phyloP scores from a whole-genome alignment of 768 basidiomycete species.

The Mrakia gelida region DNA sequence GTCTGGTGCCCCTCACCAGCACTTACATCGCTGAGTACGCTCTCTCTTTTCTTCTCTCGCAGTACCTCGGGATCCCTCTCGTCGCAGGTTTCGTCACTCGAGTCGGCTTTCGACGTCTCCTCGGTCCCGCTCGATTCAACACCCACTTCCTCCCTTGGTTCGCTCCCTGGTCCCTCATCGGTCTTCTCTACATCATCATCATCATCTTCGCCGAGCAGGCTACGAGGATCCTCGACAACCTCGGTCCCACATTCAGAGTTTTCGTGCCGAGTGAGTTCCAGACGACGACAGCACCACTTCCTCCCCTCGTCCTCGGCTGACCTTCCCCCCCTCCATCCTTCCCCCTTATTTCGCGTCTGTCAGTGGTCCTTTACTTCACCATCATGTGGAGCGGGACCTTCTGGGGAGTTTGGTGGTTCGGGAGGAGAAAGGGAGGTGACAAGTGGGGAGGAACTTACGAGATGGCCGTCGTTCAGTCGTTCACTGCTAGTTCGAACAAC shows the following conservation, averaged over 20 bases:
- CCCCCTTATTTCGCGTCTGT: not conserved
- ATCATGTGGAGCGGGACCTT: constrained; percentile 64
- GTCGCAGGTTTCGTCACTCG: constrained; percentile 68
- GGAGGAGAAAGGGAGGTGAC: constrained; percentile 44
- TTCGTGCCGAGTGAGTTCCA: constrained; percentile 59
- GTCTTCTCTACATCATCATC: constrained; percentile 64
- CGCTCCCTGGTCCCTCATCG: constrained; percentile 64
- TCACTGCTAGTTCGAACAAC: constrained; percentile 76
- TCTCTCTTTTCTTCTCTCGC: too few species aligned
- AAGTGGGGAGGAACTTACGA: constrained; percentile 53
- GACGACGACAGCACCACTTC: constrained; percentile 40
- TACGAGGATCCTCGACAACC: constrained; percentile 61
- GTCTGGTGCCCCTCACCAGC: too few species aligned
- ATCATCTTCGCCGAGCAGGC: constrained; percentile 46
- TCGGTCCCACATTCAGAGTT: constrained; percentile 72
- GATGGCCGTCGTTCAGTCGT: constrained; percentile 62
- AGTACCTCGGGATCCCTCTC: constrained; percentile 82
- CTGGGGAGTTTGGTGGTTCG: constrained; percentile 47
- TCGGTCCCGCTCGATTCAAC: constrained; percentile 49
- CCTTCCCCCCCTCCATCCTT: not conserved
- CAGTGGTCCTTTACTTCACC: constrained; percentile 55
- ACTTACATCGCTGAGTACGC: too few species aligned
- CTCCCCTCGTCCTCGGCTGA: not conserved
- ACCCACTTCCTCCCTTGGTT: constrained; percentile 64
- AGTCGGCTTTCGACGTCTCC: constrained; percentile 51